Evolutionary conservation across 345 rosid species (phyloP).

Genomic region (Draba incana): DNA sequence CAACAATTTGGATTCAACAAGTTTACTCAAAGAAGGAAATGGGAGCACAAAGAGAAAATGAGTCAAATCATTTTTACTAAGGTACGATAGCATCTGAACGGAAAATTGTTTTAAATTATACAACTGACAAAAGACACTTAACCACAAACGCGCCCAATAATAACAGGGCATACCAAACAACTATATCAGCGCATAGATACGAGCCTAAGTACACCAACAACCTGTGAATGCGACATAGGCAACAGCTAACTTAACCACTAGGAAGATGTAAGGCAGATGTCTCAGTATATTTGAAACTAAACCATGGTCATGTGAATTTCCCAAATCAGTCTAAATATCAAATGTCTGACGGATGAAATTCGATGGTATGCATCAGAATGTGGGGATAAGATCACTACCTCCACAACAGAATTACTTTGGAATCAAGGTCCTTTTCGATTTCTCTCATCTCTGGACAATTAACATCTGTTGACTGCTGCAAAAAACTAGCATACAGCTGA

Average conservation of each 20-base stretch:
- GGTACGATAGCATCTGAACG: too few relatives aligned
- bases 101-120: too few relatives aligned
- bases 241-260: slow-evolving; percentile 11
- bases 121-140: too few relatives aligned
- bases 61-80: too few relatives aligned
- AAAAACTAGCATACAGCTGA: slow-evolving; percentile 73
- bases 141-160: background rate
- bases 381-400: slow-evolving; percentile 56
- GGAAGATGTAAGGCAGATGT: slow-evolving; percentile 17
- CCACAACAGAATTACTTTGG: slow-evolving; percentile 95
- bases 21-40: too few relatives aligned
- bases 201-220: slow-evolving; percentile 6
- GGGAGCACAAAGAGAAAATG: too few relatives aligned
- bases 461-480: slow-evolving; percentile 67
- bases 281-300: slow-evolving; percentile 13
- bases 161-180: slow-evolving; percentile 18
- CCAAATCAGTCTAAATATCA: slow-evolving; percentile 25
- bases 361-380: slow-evolving; percentile 23
- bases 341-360: slow-evolving; percentile 12
- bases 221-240: too few relatives aligned
- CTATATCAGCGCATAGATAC: background rate
- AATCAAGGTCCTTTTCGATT: slow-evolving; percentile 90
- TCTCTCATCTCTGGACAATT: slow-evolving; percentile 69
- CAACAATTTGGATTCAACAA: too few relatives aligned
- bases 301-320: slow-evolving; percentile 28